These are phyloP conservation scores for Xylaria nigripes DNA, from an alignment of 495 filamentous ascomycete species.

Conservation along the genomic window DNA sequence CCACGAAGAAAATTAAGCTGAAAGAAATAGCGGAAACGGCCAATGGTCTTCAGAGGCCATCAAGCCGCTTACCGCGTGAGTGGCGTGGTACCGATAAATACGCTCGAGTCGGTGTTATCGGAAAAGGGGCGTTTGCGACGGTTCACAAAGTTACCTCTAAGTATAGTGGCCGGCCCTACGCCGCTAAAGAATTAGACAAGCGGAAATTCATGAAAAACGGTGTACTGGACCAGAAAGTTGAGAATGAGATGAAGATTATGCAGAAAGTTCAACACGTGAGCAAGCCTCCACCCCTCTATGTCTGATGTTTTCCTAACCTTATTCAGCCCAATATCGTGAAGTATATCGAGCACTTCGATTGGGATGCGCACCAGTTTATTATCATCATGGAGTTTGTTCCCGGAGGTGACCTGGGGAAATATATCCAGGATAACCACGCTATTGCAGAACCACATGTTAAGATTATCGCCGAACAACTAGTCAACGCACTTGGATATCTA, in stretches of 20 bases:
- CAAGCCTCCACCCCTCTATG: constrained; percentile 4
- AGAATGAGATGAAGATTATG: constrained; percentile 96
- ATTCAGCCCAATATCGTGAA: constrained; percentile 80
- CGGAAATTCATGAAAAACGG: constrained; percentile 82
- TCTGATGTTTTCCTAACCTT: constrained; percentile 13
- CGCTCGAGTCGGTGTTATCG: constrained; percentile 70
- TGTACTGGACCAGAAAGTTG: constrained; percentile 71
- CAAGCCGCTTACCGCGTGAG: constrained; percentile 33
- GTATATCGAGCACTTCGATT: constrained; percentile 78
- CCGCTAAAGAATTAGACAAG: constrained; percentile 89
- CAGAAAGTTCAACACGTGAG: constrained; percentile 71
- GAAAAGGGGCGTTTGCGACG: constrained; percentile 87
- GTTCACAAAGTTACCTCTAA: constrained; percentile 80
- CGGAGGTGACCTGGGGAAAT: constrained; percentile 71
- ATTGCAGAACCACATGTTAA: constrained; percentile 62
- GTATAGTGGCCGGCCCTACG: constrained; percentile 69
- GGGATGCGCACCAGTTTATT: constrained; percentile 72
- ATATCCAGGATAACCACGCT: constrained; percentile 49
- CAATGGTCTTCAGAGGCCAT: not conserved
- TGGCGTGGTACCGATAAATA: constrained; percentile 82
- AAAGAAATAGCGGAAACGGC: not conserved
- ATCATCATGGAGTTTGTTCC: constrained; percentile 90
- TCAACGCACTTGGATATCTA: constrained; percentile 78
- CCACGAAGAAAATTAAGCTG: constrained; percentile 1
- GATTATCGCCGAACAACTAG: constrained; percentile 64